A percentile compares a stretch with the other conserved stretches of the same genome.
Evolutionary conservation across 2,329 filamentous ascomycete genomes (phyloP).

Genomic region (Fusarium succisae): DNA sequence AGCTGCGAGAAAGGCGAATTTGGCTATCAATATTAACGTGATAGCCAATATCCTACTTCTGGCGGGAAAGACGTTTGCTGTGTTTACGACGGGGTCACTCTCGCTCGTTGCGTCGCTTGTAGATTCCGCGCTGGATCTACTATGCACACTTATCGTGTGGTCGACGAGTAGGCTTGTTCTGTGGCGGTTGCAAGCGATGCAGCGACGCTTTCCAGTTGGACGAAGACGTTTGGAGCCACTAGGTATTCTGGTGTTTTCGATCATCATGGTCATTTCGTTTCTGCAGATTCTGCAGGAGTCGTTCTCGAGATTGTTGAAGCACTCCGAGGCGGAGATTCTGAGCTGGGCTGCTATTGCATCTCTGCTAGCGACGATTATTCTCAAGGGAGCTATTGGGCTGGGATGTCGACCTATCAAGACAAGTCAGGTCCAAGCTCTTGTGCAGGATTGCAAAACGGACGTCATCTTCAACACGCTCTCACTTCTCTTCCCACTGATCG

Average conservation of each 20-base stretch:
- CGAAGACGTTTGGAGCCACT: slow-evolving; percentile 76
- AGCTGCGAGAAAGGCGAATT: slow-evolving; percentile 36
- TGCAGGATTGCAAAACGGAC: slow-evolving; percentile 64
- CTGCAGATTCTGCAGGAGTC: slow-evolving; percentile 78
- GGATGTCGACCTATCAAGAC: slow-evolving; percentile 86
- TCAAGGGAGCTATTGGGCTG: slow-evolving; percentile 84
- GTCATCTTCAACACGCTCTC: slow-evolving; percentile 89
- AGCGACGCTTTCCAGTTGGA: slow-evolving; percentile 78
- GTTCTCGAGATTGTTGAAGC: slow-evolving; percentile 65
- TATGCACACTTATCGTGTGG: slow-evolving; percentile 84
- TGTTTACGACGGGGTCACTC: slow-evolving; percentile 80
- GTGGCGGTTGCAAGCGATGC: slow-evolving; percentile 58
- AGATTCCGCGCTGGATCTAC: slow-evolving; percentile 79
- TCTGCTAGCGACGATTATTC: slow-evolving; percentile 77
- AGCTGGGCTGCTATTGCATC: slow-evolving; percentile 50
- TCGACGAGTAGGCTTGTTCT: slow-evolving; percentile 75
- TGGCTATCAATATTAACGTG: slow-evolving; percentile 87
- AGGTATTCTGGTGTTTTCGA: slow-evolving; percentile 79
- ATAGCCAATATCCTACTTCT: slow-evolving; percentile 78
- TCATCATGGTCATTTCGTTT: slow-evolving; percentile 86
- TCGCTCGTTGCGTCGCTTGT: slow-evolving; percentile 81
- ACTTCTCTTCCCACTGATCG: slow-evolving; percentile 83
- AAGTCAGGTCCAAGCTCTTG: slow-evolving; percentile 79
- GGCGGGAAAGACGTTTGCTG: slow-evolving; percentile 76
- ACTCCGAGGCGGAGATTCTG: slow-evolving; percentile 58